Conservation (phyloP, 306 rosid species). For the Senna siamea region DNA sequence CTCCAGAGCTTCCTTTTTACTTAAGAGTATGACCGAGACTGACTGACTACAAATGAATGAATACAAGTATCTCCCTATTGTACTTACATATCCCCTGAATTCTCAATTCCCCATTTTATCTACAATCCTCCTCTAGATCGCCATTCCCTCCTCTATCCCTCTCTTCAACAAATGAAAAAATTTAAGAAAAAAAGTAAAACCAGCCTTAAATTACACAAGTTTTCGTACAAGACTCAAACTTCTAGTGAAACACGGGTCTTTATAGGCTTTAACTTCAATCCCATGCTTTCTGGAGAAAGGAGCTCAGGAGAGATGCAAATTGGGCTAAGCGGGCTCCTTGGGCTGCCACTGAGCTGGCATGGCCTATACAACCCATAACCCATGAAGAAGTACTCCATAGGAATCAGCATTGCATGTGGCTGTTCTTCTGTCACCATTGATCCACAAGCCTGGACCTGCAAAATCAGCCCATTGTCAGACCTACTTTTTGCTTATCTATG, state of each 20-base stretch:
- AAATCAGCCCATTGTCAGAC: conserved; percentile 20
- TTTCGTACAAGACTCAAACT: conserved; percentile 39
- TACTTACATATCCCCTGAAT: conserved; percentile 26
- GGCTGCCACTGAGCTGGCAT: conserved; percentile 76
- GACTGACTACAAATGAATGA: conserved; percentile 75
- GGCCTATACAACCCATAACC: conserved; percentile 90
- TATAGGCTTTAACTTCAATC: conserved; percentile 93
- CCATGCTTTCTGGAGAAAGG: conserved; percentile 99
- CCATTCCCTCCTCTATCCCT: conserved; percentile 36
- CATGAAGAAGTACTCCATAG: conserved; percentile 96
- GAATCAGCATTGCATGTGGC: conserved; percentile 98
- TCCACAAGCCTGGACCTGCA: conserved; percentile 97
- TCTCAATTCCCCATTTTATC: conserved; percentile 47
- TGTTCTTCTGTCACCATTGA: conserved; percentile 99
- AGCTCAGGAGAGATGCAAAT: conserved; percentile 97
- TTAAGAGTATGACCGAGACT: conserved; percentile 22
- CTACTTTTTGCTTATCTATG: conserved; percentile 1
- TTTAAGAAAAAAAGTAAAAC: conserved; percentile 15
- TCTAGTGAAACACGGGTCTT: conserved; percentile 72
- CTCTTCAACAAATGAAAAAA: conserved; percentile 41
- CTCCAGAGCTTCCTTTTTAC: conserved; percentile 47
- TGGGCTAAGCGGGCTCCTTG: conserved; percentile 91
- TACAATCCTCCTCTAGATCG: conserved; percentile 50
- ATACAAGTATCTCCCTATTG: conserved; percentile 43
- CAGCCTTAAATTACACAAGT: conserved; percentile 40